A percentile compares a stretch with the other conserved stretches of the same genome.
phyloP scores from a whole-genome alignment of 768 basidiomycete genomes.

The Collybia mongolica region DNA sequence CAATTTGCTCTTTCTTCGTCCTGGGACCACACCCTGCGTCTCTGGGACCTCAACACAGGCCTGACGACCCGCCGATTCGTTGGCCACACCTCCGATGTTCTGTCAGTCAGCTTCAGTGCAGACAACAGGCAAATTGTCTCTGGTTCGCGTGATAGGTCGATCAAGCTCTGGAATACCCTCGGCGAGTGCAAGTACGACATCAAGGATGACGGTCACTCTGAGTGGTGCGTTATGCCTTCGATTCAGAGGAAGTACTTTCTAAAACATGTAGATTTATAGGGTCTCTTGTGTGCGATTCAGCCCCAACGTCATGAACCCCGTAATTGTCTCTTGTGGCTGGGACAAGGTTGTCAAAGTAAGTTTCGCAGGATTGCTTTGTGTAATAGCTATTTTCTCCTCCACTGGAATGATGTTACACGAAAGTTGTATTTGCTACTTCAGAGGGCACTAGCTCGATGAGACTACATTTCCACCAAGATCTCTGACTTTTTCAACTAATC shows the following conservation, averaged over 20 bases:
- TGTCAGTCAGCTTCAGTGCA: conserved; percentile 99
- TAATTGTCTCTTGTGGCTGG: conserved; percentile 99
- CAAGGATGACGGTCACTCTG: conserved; percentile 96
- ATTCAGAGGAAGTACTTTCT: conserved; percentile 2
- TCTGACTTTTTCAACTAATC: conserved; percentile 48
- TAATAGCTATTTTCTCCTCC: neutral
- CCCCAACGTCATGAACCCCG: conserved; percentile 95
- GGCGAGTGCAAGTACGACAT: conserved; percentile 99
- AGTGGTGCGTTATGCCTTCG: conserved; percentile 62
- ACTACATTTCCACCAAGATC: conserved; percentile 80
- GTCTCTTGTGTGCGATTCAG: conserved; percentile 99
- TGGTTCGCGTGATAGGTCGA: conserved; percentile 93
- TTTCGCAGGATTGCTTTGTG: conserved; percentile 8
- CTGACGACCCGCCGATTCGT: conserved; percentile 95
- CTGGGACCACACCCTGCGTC: conserved; percentile 99
- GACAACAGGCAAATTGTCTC: conserved; percentile 99
- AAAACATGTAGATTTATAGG: conserved; percentile 41
- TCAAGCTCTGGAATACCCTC: conserved; percentile 99
- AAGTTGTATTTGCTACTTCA: conserved; percentile 86
- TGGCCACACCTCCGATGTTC: conserved; percentile 96
- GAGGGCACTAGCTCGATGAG: too few species aligned
- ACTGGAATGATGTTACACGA: conserved; percentile 31
- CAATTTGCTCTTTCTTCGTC: conserved; percentile 99
- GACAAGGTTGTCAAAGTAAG: conserved; percentile 99
- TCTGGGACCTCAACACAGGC: conserved; percentile 99